Evolutionary conservation across 1,284 basidiomycete genomes (phyloP), one percentile per base, ranked within the genome.

Genomic region (Ceratobasidium sp.): DNA sequence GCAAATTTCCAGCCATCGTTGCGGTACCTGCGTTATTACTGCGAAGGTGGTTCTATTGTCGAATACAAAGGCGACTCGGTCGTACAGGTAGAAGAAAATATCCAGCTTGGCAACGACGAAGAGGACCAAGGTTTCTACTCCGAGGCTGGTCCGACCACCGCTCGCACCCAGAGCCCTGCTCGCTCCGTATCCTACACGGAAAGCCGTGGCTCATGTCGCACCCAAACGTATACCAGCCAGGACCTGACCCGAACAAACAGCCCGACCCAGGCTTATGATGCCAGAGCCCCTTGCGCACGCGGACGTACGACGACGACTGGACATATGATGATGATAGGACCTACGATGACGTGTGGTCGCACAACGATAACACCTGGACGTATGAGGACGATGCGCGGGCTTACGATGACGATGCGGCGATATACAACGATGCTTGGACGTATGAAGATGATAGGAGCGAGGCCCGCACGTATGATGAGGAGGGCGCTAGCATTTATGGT

Each of bases 31-130:
- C 60, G 60, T 14, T 38, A 64, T 20, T 64, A 67, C 44, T 50
- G 65, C 71, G 71, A 74, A 33, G 71, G 71, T 23, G 71, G 65
- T 14, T 62, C 71, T 12, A 74, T 60, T 18, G 59, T 74, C 57
- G 57, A 74, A 35, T 67, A 67, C 65, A 60, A 74, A 54, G 71
- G 60, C 48, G 71, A 74, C 71, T 74, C 71, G 57, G 71, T 59
- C 60, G 59, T 60, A 18, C 57, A 74, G 41, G 60, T 74, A 59
- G 71, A 74, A 30, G n/a, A 59, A 41, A 46, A 74, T 46, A 55
- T 74, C 27, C 69, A 60, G 35, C 55, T 73, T 18, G 69, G 62
- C 55, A 60, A 74, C n/a, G 71, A 74, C 44, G 71, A 74, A 44
- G 71, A 74, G 30, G 71, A 74, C 30, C 59, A 74, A 20, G 71